A percentile compares a stretch with the other conserved stretches of the same genome.
Evolutionary conservation across 805 yeast genomes (phyloP).

Genomic region (Sugiyamaella marilandica): DNA sequence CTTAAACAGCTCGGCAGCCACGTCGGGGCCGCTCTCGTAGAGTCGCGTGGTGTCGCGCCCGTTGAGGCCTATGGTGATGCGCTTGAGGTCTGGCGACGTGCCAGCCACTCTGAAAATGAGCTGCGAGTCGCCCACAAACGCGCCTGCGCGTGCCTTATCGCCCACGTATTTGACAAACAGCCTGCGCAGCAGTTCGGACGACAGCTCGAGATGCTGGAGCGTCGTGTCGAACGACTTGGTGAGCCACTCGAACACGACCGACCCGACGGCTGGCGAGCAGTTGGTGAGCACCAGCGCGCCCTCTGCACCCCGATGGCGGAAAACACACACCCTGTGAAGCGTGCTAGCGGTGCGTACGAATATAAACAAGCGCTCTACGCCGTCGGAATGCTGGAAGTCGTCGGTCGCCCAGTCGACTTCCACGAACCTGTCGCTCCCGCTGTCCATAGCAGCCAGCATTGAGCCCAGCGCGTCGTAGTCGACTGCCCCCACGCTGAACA

Average conservation of each 20-base stretch:
- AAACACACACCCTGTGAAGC: slow-evolving; percentile 9
- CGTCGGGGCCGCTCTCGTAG: slow-evolving; percentile 2
- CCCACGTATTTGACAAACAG: slow-evolving; percentile 9
- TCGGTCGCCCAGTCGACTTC: slow-evolving; percentile 6
- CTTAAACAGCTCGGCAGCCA: slow-evolving; percentile 6
- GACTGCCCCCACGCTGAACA: slow-evolving; percentile 4
- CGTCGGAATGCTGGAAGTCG: neutral
- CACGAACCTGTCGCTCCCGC: neutral
- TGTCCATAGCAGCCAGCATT: neutral
- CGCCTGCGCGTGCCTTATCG: neutral
- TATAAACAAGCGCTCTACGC: neutral
- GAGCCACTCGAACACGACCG: slow-evolving; percentile 13
- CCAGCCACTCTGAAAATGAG: slow-evolving; percentile 9
- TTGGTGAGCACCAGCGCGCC: slow-evolving; percentile 8
- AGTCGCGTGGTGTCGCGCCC: slow-evolving; percentile 13
- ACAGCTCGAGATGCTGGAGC: slow-evolving; percentile 9
- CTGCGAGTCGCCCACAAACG: slow-evolving; percentile 7
- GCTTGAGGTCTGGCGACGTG: slow-evolving; percentile 11
- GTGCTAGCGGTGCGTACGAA: slow-evolving; percentile 1
- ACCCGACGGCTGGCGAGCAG: slow-evolving; percentile 9
- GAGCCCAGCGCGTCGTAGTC: neutral
- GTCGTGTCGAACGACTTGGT: slow-evolving; percentile 14
- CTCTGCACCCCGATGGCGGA: neutral
- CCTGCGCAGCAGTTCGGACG: slow-evolving; percentile 3
- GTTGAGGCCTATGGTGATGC: slow-evolving; percentile 15